Evolutionary conservation across 2,329 filamentous ascomycete genomes (phyloP).

Genomic region (Monilinia vaccinii-corymbosi): DNA sequence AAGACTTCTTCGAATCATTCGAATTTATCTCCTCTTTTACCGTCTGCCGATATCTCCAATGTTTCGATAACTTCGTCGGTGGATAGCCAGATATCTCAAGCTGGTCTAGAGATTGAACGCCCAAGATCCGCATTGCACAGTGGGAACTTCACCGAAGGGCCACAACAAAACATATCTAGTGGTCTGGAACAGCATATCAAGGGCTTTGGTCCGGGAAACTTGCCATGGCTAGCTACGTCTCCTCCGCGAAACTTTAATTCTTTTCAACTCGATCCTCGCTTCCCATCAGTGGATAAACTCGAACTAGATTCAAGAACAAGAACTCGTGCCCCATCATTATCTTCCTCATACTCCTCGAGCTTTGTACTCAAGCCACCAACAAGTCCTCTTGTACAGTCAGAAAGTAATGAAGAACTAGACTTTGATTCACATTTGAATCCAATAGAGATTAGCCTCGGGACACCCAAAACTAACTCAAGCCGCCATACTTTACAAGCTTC

Average conservation of each 20-base stretch:
- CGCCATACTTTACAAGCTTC: slow-evolving; percentile 67
- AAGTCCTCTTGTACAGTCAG: slow-evolving; percentile 81
- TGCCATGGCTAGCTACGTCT: slow-evolving; percentile 45
- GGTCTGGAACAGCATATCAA: slow-evolving; percentile 10
- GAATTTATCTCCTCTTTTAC: slow-evolving; percentile 27
- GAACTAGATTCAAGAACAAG: slow-evolving; percentile 12
- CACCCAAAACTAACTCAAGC: slow-evolving; percentile 37
- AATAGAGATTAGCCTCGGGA: slow-evolving; percentile 37
- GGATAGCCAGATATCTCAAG: slow-evolving; percentile 37
- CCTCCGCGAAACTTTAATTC: slow-evolving; percentile 44
- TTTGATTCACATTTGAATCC: slow-evolving; percentile 45
- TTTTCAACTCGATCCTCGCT: slow-evolving; percentile 35
- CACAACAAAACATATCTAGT: slow-evolving; percentile 6
- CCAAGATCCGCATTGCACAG: slow-evolving; percentile 69
- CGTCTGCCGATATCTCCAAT: slow-evolving; percentile 30
- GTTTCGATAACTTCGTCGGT: slow-evolving; percentile 27
- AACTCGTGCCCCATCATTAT: slow-evolving; percentile 45
- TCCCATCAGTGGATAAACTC: slow-evolving; percentile 19
- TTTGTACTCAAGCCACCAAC: slow-evolving; percentile 85
- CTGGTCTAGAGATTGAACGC: slow-evolving; percentile 62
- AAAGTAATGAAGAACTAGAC: slow-evolving; percentile 72
- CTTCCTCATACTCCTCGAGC: slow-evolving; percentile 65
- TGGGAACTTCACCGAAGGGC: slow-evolving; percentile 50
- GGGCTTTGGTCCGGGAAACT: slow-evolving; percentile 14
- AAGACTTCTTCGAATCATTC: slow-evolving; percentile 15